These are phyloP conservation scores for Cladophialophora exuberans DNA, from an alignment of 2,329 filamentous ascomycete species.

Conservation along the genomic window DNA sequence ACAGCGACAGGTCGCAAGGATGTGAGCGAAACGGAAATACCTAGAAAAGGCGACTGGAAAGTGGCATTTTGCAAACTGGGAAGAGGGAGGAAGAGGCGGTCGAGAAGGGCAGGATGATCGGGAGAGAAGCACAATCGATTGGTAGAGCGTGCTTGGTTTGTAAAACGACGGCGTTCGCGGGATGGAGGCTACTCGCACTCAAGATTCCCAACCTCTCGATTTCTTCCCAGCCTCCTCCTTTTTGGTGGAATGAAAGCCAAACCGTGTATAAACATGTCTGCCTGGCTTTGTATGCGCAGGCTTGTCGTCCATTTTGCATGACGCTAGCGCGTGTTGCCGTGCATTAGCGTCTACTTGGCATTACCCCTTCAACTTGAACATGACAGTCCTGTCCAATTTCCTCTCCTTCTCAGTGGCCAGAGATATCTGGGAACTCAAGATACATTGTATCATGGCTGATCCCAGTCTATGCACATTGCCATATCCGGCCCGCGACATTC, in stretches of 20 bases:
- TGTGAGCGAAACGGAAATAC: background rate
- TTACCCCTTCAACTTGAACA: no score
- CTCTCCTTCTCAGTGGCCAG: background rate
- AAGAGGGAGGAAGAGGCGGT: no score
- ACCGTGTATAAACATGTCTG: conserved; percentile 20
- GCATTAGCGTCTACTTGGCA: conserved; percentile 1
- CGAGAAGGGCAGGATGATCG: no score
- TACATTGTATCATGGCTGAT: no score
- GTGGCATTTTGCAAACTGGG: no score
- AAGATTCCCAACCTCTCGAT: background rate
- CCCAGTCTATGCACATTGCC: no score
- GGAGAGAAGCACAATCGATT: no score
- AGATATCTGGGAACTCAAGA: no score
- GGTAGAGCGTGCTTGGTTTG: no score
- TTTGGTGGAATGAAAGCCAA: conserved; percentile 11
- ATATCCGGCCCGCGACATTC: no score
- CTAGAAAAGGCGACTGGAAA: background rate
- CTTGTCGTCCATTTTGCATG: conserved; percentile 26
- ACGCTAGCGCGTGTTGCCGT: background rate
- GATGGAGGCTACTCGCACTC: background rate
- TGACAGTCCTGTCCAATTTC: background rate
- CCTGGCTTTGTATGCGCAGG: conserved; percentile 10
- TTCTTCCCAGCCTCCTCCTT: conserved; percentile 22
- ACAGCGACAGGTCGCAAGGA: background rate
- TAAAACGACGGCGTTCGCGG: no score